Base-by-base conservation (phyloP, 352 stramenopile genomes). In the Paralagenidium karlingii region DNA sequence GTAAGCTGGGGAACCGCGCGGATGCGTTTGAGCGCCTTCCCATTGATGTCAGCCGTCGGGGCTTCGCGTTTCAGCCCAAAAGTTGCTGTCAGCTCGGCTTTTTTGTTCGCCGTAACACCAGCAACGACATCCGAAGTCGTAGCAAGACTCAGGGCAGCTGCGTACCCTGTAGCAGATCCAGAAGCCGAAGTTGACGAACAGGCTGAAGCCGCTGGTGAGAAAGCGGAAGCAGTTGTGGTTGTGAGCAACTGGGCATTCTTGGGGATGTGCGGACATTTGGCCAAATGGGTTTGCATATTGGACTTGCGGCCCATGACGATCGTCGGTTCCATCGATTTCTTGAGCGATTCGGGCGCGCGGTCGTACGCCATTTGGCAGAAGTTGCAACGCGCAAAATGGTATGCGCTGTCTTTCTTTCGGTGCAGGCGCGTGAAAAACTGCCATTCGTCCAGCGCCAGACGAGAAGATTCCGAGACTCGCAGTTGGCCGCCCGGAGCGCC, bases 251-350 rank as follows among this genome's bases (percentile, higher is more conserved):
- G 24, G 13, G 55, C 30, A 18, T 82, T 63, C 38, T 76, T 73
- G 34, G 65, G 70, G 25, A 88, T 51, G 37, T 88, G 71, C 0
- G 65, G 55, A 32, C 75, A 88, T 54, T 80, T 83, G 57, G 68
- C 56, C 51, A 85, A 49, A 42, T 88, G 75, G 3, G 75, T 88
- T 58, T 85, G 75, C 75, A 88, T 88, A 50, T 85, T 88, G 37
- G 65, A 67, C 46, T 85, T 88, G 20, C 74, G 63, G 0, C 70
- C 75, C 52, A 81, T 77, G 28, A 88, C 60, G 36, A 81, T 53
- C 18, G 60, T 60, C 18, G 71, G 63, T 28, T 63, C 55, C 61
- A 82, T 74, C 0, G 53, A 57, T 18, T 39, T 27, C 31, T 70
- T 70, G 43, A 80, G 55, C 5, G 56, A 45, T 3, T 74, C 63